Base-by-base conservation (phyloP, 441 rosid species). In the Geranium incanum region DNA sequence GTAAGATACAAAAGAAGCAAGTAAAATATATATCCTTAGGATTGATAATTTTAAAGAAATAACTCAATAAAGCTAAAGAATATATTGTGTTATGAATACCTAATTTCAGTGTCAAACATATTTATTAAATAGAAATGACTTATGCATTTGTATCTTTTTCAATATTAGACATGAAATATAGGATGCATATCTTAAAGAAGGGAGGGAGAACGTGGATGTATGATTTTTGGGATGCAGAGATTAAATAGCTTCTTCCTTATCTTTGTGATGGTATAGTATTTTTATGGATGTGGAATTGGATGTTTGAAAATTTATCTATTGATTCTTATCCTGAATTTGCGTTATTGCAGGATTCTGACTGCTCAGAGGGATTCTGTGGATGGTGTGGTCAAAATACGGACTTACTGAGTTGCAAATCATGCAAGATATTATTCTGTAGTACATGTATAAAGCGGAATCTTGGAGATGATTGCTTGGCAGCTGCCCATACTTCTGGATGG, bases 321-420 rank as follows among this genome's bases (percentile, higher is more conserved):
- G 28, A 57, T 16, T 73, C 70, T 28, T 55, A 68, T 68, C 39
- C 63, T 71, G 33, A 50, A 72, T 65, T 72, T 21, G 13, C 73
- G 66, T 80, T 71, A 66, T 73, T 73, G 82, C 87, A 96, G 98
- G 91, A 85, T 80, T 64, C 79, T 68, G 88, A 87, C 70, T 85
- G 92, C 76, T 78, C 78, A 36, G 97, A 85, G 77, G 81, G 88
- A 78, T 87, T 87, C 76, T 93, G 99, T 82, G 90, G 86, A 71
- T 96, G 99, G 97, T 96, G 99, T 71, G 98, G 97, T 70, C 86
- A 66, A 75, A 77, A 79, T 76, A 77, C 71, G 75, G 93, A 93
- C 78, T 85, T 96, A 64, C 75, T 93, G 68, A 85, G 85, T 74
- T 96, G 99, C 78, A 85, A 81, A 71, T 92, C 97, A 43, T 96